Conservation (phyloP, 805 yeast genomes). For the Candida orba region DNA sequence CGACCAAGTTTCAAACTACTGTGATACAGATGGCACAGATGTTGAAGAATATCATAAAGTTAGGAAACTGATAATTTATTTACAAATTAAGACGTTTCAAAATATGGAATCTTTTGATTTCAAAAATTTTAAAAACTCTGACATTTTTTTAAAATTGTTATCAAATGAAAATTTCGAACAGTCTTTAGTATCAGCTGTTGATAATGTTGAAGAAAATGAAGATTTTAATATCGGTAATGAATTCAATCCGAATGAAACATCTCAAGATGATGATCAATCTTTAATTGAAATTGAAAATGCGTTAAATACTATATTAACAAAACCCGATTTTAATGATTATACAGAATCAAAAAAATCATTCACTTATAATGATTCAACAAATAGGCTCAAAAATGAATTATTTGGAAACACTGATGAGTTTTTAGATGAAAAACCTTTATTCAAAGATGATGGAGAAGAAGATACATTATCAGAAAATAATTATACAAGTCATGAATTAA, state of each 20-base stretch:
- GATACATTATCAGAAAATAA: neutral
- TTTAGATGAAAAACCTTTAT: constrained; percentile 19
- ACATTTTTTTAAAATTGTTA: constrained; percentile 43
- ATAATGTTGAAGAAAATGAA: constrained; percentile 7
- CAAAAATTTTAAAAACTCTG: constrained; percentile 55
- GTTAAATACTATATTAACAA: constrained; percentile 24
- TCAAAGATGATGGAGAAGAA: constrained; percentile 15
- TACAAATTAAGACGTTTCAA: constrained; percentile 49
- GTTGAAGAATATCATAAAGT: constrained; percentile 40
- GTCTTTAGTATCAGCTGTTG: constrained; percentile 23
- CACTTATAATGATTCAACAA: constrained; percentile 1
- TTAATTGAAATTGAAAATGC: constrained; percentile 28
- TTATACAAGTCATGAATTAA: constrained; percentile 5
- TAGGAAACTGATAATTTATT: constrained; percentile 47
- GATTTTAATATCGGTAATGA: neutral
- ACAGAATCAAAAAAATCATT: neutral
- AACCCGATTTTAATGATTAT: constrained; percentile 4
- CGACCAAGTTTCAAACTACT: constrained; percentile 32
- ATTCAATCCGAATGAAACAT: neutral
- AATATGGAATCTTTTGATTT: constrained; percentile 47
- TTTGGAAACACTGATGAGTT: constrained; percentile 21
- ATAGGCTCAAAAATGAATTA: constrained; percentile 15
- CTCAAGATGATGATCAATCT: constrained; percentile 4
- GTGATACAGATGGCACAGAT: constrained; percentile 15
- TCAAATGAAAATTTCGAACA: constrained; percentile 34